These are phyloP conservation scores for Jasminum sambac DNA, from an alignment of 257 asterid genomes.

Conservation along the genomic window DNA sequence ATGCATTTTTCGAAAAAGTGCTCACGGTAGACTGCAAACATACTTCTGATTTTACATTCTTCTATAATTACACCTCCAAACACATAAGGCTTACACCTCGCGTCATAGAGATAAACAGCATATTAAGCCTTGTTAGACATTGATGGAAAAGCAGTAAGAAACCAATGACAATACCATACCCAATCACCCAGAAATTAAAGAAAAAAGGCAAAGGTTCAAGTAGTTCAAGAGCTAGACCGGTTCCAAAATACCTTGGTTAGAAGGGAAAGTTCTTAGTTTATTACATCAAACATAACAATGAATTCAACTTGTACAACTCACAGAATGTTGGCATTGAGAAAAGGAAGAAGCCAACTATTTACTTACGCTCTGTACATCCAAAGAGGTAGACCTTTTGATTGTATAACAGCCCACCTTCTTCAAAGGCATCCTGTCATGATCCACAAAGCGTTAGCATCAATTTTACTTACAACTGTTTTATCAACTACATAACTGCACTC, in stretches of 20 bases:
- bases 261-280: neutral
- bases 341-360: slow-evolving; percentile 7
- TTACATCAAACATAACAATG: neutral
- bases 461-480: neutral
- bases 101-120: too few relatives aligned
- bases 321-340: neutral
- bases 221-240: neutral
- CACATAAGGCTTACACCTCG: too few relatives aligned
- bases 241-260: neutral
- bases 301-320: neutral
- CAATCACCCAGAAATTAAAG: neutral
- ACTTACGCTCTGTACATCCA: slow-evolving; percentile 93
- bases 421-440: slow-evolving; percentile 70
- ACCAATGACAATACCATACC: neutral
- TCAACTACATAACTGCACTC: neutral
- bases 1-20: too few relatives aligned
- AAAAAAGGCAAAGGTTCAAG: neutral
- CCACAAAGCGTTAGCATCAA: slow-evolving; percentile 20
- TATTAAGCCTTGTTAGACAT: too few relatives aligned
- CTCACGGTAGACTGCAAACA: too few relatives aligned
- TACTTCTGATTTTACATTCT: too few relatives aligned
- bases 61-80: too few relatives aligned
- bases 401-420: slow-evolving; percentile 77
- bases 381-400: slow-evolving; percentile 77
- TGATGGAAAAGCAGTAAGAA: too few relatives aligned